Percentiles rank a stretch among this genome's conserved stretches.
phyloP scores from a whole-genome alignment of 1,284 basidiomycete species.

The Ceratobasidium theobromae region DNA sequence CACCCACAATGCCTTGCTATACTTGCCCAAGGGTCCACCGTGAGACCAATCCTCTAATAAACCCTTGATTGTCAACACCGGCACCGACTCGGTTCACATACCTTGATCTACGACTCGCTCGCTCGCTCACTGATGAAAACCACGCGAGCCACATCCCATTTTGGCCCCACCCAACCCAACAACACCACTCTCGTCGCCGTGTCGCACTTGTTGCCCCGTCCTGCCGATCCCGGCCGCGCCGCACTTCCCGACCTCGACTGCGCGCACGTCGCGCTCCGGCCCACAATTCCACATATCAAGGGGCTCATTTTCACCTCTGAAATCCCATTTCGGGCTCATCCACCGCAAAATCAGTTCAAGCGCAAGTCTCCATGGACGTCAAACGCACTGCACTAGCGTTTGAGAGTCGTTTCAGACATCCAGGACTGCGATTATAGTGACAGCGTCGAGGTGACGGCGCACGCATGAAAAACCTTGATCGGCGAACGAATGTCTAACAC shows the following conservation, averaged over 20 bases:
- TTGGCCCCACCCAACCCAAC: background rate
- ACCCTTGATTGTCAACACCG: no score
- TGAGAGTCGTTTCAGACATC: no score
- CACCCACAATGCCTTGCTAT: no score
- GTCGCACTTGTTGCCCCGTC: background rate
- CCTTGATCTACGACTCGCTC: no score
- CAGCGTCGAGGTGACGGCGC: background rate
- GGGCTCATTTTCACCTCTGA: background rate
- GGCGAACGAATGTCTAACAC: background rate
- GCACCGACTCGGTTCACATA: no score
- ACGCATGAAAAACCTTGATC: background rate
- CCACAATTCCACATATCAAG: background rate
- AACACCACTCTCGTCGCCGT: background rate
- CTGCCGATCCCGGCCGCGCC: constrained; percentile 18
- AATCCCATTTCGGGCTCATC: background rate
- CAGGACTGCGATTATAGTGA: background rate
- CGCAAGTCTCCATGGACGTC: background rate
- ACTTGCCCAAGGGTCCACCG: no score
- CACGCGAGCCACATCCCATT: no score
- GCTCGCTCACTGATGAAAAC: no score
- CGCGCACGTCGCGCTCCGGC: constrained; percentile 8
- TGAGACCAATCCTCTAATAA: no score
- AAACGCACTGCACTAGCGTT: no score
- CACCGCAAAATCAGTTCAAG: background rate
- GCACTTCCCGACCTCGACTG: constrained; percentile 26